These are phyloP conservation scores for Blastobotrys ciferrii DNA, from an alignment of 1,139 yeast species.

Conservation along the genomic window DNA sequence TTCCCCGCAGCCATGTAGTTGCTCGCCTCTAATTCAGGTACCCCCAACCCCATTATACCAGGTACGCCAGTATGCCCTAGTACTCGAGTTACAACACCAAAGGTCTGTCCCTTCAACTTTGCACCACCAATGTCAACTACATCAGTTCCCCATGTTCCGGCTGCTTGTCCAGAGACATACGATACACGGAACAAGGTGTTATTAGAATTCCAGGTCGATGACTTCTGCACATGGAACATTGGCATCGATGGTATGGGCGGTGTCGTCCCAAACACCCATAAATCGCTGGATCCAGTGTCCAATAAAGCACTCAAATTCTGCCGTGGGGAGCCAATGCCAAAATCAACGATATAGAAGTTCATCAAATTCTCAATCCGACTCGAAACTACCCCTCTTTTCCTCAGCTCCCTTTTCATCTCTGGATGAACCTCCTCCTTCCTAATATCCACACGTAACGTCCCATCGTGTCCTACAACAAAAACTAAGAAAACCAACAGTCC, in stretches of 20 bases:
- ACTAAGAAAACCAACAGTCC: too few relatives aligned
- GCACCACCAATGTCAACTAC: constrained; percentile 20
- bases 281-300: constrained; percentile 49
- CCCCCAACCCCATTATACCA: constrained; percentile 29
- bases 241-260: constrained; percentile 2
- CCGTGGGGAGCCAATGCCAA: constrained; percentile 45
- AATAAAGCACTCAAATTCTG: constrained; percentile 40
- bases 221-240: constrained; percentile 19
- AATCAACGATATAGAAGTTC: constrained; percentile 12
- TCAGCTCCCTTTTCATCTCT: constrained; percentile 6
- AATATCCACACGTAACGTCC: too few relatives aligned
- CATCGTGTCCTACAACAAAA: too few relatives aligned
- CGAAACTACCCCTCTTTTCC: constrained; percentile 10
- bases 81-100: constrained; percentile 28
- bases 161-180: constrained; percentile 23
- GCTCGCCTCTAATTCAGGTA: constrained; percentile 22
- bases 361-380: constrained; percentile 11
- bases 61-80: constrained; percentile 26
- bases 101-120: constrained; percentile 20
- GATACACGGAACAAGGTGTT: constrained; percentile 18
- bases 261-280: constrained; percentile 42
- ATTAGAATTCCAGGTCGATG: constrained; percentile 19
- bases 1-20: constrained; percentile 10
- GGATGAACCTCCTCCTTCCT: constrained; percentile 2
- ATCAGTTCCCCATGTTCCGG: constrained; percentile 26